Evolutionary conservation across 163 green algal genomes (phyloP).

Genomic region (Volvox carteri): DNA sequence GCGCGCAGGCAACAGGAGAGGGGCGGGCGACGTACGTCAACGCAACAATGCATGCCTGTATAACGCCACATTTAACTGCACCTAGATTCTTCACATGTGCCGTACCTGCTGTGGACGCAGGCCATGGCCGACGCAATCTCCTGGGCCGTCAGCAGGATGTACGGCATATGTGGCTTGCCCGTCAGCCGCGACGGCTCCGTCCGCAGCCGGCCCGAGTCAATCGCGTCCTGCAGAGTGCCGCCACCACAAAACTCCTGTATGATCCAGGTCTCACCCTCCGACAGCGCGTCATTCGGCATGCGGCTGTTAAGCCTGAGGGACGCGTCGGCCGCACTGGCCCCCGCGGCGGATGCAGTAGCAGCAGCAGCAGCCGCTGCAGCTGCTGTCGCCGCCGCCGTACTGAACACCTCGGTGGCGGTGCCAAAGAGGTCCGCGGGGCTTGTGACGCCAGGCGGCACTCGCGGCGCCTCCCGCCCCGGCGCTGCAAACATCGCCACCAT

Average conservation of each 20-base stretch:
- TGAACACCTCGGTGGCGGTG: conserved; percentile 9
- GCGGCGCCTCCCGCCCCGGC: neutral
- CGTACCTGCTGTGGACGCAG: conserved; percentile 72
- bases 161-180: conserved; percentile 40
- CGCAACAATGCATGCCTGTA: too few relatives aligned
- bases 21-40: too few relatives aligned
- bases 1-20: too few relatives aligned
- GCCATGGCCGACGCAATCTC: conserved; percentile 72
- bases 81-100: neutral
- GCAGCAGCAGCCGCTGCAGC: neutral
- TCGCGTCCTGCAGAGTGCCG: conserved; percentile 71
- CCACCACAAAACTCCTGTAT: conserved; percentile 74
- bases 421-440: neutral
- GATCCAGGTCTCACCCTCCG: conserved; percentile 69
- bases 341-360: neutral
- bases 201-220: conserved; percentile 67
- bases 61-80: neutral
- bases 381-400: neutral
- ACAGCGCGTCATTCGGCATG: neutral
- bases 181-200: neutral
- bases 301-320: neutral
- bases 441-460: neutral
- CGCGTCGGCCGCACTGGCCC: neutral
- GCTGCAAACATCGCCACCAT: neutral
- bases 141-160: conserved; percentile 63